A percentile compares a stretch with the other conserved stretches of the same genome.
These are phyloP conservation scores for Monosporozyma aquatica DNA, from an alignment of 805 yeast species.

Conservation along the genomic window DNA sequence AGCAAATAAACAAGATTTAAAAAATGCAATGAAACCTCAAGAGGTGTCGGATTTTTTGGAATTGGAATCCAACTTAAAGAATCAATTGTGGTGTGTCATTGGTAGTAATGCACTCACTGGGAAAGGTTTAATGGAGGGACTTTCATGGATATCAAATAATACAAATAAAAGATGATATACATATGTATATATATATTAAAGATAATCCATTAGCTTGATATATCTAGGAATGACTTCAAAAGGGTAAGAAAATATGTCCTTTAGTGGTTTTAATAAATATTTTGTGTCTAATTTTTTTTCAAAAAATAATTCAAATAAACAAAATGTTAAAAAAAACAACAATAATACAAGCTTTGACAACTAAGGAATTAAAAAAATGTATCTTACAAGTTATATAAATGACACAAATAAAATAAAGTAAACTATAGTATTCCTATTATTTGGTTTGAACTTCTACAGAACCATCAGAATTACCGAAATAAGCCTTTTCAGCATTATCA, in stretches of 20 bases:
- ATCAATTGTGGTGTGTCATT: slow-evolving; percentile 83
- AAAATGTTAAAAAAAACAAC: too few relatives aligned
- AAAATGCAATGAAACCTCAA: slow-evolving; percentile 63
- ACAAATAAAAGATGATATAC: slow-evolving; percentile 16
- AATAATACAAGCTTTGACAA: too few relatives aligned
- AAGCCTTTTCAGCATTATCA: slow-evolving; percentile 61
- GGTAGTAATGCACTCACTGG: slow-evolving; percentile 88
- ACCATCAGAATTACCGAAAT: slow-evolving; percentile 84
- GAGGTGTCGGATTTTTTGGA: slow-evolving; percentile 69
- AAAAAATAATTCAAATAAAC: too few relatives aligned
- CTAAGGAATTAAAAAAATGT: too few relatives aligned
- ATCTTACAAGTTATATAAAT: too few relatives aligned
- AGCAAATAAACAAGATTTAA: slow-evolving; percentile 82
- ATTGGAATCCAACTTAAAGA: slow-evolving; percentile 45
- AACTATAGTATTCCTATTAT: slow-evolving; percentile 12
- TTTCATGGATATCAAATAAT: slow-evolving; percentile 75
- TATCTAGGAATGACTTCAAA: neutral
- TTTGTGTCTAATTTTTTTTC: too few relatives aligned
- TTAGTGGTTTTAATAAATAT: too few relatives aligned
- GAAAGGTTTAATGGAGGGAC: slow-evolving; percentile 79
- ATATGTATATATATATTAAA: neutral
- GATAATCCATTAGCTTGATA: neutral
- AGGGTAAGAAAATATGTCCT: too few relatives aligned
- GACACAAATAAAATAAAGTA: neutral
- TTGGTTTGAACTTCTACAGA: slow-evolving; percentile 31